Evolutionary conservation across 352 stramenopile genomes (phyloP).

Genomic region (Globisporangium mamillatum): DNA sequence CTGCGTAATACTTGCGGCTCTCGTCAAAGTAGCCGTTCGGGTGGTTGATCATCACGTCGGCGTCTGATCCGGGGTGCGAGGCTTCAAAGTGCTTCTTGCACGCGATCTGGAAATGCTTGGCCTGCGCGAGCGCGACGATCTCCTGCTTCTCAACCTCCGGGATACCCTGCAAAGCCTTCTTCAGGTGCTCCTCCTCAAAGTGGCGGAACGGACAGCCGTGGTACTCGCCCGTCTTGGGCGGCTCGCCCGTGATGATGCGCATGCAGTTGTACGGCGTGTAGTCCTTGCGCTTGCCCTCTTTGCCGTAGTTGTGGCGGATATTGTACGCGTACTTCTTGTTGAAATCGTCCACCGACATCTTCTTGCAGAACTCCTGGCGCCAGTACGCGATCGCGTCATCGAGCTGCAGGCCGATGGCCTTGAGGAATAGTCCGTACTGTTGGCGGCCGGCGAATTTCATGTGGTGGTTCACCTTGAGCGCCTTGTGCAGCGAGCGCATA

Average conservation of each 20-base stretch:
- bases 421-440: conserved; percentile 99
- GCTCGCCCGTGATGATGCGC: conserved; percentile 97
- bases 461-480: conserved; percentile 94
- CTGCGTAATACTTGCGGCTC: conserved; percentile 91
- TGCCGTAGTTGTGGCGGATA: conserved; percentile 99
- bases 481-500: conserved; percentile 95
- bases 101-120: conserved; percentile 96
- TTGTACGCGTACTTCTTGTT: conserved; percentile 99
- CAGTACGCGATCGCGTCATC: conserved; percentile 97
- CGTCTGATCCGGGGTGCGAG: conserved; percentile 80
- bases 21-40: conserved; percentile 98
- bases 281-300: conserved; percentile 98
- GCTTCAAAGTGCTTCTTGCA: conserved; percentile 98
- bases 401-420: conserved; percentile 94
- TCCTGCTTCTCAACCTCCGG: conserved; percentile 86
- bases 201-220: conserved; percentile 98
- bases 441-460: conserved; percentile 96
- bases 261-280: conserved; percentile 96
- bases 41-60: conserved; percentile 96
- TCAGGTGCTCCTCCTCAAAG: conserved; percentile 92
- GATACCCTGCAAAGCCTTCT: conserved; percentile 80
- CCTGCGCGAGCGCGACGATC: conserved; percentile 91
- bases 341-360: conserved; percentile 96
- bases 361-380: conserved; percentile 91
- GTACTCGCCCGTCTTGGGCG: conserved; percentile 92